Evolutionary conservation across 805 yeast species (phyloP), one percentile per base, ranked within the genome.

Genomic region (Saccharomycopsis sp.): DNA sequence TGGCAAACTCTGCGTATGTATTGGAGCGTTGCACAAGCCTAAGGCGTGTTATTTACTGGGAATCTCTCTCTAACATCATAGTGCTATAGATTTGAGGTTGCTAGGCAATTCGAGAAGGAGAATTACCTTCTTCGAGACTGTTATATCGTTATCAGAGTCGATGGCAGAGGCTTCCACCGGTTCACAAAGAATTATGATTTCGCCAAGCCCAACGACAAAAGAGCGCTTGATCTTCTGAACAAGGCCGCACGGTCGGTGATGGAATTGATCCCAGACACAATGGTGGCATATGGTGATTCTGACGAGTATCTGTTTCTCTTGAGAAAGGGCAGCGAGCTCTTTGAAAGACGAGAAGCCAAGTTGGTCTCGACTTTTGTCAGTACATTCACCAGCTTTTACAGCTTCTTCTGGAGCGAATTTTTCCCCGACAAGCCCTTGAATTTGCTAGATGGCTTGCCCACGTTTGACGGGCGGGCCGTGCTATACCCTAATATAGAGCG

Each of bases 161-260:
- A 92, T 54, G 98, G 98, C 1, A 73, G 92, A 49, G 94, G 95
- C 18, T 92, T 92, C 57, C 98, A 92, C 61, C 79, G 76, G 51
- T 80, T 92, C 52, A 77, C 94, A 2, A 69, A 69, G 27, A 61
- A 64, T 43, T 92, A 92, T 58, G 60, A 73, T 2, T 89, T 92
- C 58, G 73, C 59, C 2, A 92, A 92, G 56, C 98, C 98, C 3
- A 92, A 92, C 54, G 98, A 92, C 60, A 46, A 59, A 20, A 56
- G 75, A 18, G 97, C 97, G 0, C 59, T 92, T 23, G 61, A 65
- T 2, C 71, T 87, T 46, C 87, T 92, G 87, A 92, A 87, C 61
- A 64, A 68, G 2, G 77, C 95, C 3, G 97, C 97, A 0, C 51
- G 57, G 45, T 69, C 72, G 36, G 69, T 87, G 8, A 70, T 83